Evolutionary conservation across 2,329 filamentous ascomycete genomes (phyloP).

Genomic region (Shiraia sp.): DNA sequence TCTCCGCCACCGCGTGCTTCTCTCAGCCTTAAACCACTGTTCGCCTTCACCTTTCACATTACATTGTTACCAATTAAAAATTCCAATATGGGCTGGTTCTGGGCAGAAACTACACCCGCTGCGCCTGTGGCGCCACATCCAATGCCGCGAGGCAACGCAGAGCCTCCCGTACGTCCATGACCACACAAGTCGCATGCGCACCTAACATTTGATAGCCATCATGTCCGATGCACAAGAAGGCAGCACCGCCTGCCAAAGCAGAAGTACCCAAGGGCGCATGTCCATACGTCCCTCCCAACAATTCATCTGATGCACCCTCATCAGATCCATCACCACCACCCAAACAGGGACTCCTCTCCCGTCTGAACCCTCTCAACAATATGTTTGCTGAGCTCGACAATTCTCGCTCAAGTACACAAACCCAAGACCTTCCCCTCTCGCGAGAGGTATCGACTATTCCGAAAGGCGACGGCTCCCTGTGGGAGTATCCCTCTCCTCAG

Average conservation of each 20-base stretch:
- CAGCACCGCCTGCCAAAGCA: constrained; percentile 35
- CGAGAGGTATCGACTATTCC: constrained; percentile 90
- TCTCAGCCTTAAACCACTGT: constrained; percentile 9
- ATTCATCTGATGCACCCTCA: constrained; percentile 35
- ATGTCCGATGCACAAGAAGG: constrained; percentile 70
- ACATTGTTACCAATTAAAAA: constrained; percentile 7
- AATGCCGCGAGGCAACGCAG: constrained; percentile 51
- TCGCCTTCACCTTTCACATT: constrained; percentile 11
- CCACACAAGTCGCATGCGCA: constrained; percentile 14
- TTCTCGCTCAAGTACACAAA: constrained; percentile 73
- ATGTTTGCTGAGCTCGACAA: constrained; percentile 92
- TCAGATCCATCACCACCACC: constrained; percentile 31
- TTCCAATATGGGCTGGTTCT: constrained; percentile 69
- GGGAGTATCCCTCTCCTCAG: constrained; percentile 98
- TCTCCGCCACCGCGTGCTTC: constrained; percentile 34
- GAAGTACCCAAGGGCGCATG: constrained; percentile 54
- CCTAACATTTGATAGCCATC: constrained; percentile 55
- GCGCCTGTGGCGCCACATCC: constrained; percentile 52
- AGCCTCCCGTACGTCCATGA: constrained; percentile 60
- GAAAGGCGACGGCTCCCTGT: constrained; percentile 76
- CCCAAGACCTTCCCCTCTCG: constrained; percentile 72
- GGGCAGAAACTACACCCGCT: constrained; percentile 59
- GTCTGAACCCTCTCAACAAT: constrained; percentile 83
- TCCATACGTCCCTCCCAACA: constrained; percentile 49
- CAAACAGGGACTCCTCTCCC: constrained; percentile 61